These are phyloP conservation scores for Colletotrichum theobromicola DNA, from an alignment of 2,329 filamentous ascomycete species.

Conservation along the genomic window DNA sequence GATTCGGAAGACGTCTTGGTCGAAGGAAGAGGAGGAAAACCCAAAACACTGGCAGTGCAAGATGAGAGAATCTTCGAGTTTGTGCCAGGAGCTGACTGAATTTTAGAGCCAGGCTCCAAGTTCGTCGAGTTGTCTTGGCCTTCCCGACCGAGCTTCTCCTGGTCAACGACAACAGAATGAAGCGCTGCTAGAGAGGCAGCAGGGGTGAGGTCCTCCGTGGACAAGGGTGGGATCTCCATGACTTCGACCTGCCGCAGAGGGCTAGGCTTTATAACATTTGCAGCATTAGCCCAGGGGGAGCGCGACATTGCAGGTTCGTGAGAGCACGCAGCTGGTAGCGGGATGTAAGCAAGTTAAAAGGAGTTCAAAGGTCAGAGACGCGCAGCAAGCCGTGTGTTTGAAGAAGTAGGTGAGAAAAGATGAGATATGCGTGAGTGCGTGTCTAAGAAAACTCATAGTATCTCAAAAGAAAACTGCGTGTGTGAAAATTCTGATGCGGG, in stretches of 20 bases:
- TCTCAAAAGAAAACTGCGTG: not conserved
- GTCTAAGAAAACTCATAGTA: not conserved
- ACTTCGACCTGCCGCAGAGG: not conserved
- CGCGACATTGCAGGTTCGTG: not conserved
- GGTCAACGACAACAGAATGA: not conserved
- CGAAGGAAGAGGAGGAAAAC: not conserved
- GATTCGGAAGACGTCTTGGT: not conserved
- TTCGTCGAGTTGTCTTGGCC: not conserved
- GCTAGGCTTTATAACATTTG: not conserved
- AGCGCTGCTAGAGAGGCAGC: not conserved
- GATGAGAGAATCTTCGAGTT: not conserved
- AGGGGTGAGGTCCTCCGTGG: not conserved
- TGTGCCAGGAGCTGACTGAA: not conserved
- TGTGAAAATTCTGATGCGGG: not conserved
- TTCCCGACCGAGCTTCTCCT: not conserved
- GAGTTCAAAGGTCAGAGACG: not conserved
- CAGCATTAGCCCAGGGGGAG: not conserved
- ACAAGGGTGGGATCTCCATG: not conserved
- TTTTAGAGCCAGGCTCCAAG: not conserved
- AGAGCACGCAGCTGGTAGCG: not conserved
- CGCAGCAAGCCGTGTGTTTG: not conserved
- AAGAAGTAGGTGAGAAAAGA: not conserved
- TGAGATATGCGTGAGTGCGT: not conserved
- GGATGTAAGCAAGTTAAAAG: not conserved
- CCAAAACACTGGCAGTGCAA: not conserved